phyloP scores from a whole-genome alignment of 352 stramenopile species.

The Lagenidium giganteum region DNA sequence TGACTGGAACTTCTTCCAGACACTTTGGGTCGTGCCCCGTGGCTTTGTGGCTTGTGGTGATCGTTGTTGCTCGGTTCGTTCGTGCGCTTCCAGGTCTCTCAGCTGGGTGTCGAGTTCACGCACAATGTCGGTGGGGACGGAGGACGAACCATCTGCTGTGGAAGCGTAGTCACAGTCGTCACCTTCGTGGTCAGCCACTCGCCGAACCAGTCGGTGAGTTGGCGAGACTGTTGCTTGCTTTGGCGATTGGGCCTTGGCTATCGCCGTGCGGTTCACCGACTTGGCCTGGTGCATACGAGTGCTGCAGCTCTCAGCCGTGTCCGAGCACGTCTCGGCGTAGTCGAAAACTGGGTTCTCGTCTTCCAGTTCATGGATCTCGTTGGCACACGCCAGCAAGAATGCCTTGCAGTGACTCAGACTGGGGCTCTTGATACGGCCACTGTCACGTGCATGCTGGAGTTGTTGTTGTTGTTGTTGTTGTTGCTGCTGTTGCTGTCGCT shows the following conservation, averaged over 20 bases:
- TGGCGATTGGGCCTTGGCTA: too few relatives aligned
- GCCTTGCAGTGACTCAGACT: conserved; percentile 54
- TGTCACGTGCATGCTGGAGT: conserved; percentile 15
- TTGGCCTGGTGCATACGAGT: too few relatives aligned
- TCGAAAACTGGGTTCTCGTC: conserved; percentile 62
- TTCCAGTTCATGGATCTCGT: conserved; percentile 79
- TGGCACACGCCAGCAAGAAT: conserved; percentile 69
- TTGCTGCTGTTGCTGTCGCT: too few relatives aligned
- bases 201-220: too few relatives aligned
- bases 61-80: too few relatives aligned
- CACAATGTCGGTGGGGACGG: conserved; percentile 7
- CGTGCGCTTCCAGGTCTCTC: conserved; percentile 38
- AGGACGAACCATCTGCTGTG: conserved; percentile 23
- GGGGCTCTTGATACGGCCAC: conserved; percentile 33
- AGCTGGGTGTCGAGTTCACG: too few relatives aligned
- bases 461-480: too few relatives aligned
- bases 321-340: conserved; percentile 47
- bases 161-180: conserved; percentile 57
- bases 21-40: too few relatives aligned
- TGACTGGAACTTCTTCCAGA: too few relatives aligned
- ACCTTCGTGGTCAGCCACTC: too few relatives aligned
- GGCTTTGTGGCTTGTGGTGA: too few relatives aligned
- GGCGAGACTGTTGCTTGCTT: not conserved
- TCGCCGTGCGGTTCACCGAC: too few relatives aligned
- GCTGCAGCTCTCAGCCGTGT: conserved; percentile 7